Base-by-base conservation (phyloP, 768 basidiomycete genomes). In the Chalciporus piperatus region DNA sequence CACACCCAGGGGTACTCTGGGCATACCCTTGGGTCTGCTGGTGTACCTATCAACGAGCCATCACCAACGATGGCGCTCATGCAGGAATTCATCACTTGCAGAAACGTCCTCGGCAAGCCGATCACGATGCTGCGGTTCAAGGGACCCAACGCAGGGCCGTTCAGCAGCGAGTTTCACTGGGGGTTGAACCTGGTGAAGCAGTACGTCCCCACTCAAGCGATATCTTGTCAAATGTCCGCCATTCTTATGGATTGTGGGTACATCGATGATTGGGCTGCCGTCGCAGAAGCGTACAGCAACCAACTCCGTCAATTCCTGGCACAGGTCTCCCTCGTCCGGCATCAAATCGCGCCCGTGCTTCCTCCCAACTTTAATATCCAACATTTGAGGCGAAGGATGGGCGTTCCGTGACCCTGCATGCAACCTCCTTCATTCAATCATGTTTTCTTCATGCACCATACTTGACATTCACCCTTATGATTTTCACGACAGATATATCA, bases 331-430 rank as follows among this genome's bases (percentile, higher is more conserved):
- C 45, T 61, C 6, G 61, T 67, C 23, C 54, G 66, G 6, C 65
- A 68, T 49, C 66, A 67, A 49, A 65, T 67, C 12, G 56, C 57
- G 5, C 68, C 65, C 3, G 66, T 70, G 28, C 53, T 67, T 10
- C 66, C 66, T 3, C 66, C 68, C 1, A 68, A 68, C 19, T 67
- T 67, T 30, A 69, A 69, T 43, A 47, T 65, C 5, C 68, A 69
- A 14, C 68, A 65, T 44, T 33, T 68, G 48, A 69, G 65, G 19
- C 66, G 66, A 5, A 56, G 66, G 47, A 41, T 65, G 0, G 65
- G 63, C 1, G 50, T 57, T 11, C 58, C 67, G 5, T 67, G 46
- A 69, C 14, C 7, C 20, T n/a, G 9, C 27, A 27, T 3, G 27
- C 27, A 27, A 27, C 27, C 12, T 30, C 1, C 42, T 32, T 17